These are phyloP conservation scores for Dysphania ambrosioides DNA, from an alignment of 148 eudicot genomes.

Conservation along the genomic window DNA sequence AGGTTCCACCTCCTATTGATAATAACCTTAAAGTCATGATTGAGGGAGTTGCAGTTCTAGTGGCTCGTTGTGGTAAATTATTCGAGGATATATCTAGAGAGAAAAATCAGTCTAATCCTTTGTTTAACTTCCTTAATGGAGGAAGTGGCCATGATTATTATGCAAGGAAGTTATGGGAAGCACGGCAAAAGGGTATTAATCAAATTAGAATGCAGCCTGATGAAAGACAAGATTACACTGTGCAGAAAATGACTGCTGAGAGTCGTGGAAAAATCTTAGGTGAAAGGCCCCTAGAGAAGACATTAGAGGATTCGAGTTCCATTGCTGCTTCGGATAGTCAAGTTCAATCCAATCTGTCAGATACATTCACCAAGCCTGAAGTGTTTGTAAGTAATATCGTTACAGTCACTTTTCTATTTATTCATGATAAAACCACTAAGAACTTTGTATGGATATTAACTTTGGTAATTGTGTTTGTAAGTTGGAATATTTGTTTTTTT, in stretches of 20 bases:
- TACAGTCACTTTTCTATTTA: background rate
- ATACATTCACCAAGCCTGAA: slow-evolving; percentile 77
- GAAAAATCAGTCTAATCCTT: slow-evolving; percentile 73
- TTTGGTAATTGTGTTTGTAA: background rate
- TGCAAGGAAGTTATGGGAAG: slow-evolving; percentile 89
- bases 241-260: slow-evolving; percentile 80
- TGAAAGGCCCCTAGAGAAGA: slow-evolving; percentile 74
- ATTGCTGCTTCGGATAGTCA: slow-evolving; percentile 28
- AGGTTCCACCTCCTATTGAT: slow-evolving; percentile 74
- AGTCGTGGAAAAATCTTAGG: slow-evolving; percentile 83
- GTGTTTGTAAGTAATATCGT: slow-evolving; percentile 60
- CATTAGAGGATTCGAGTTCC: slow-evolving; percentile 39
- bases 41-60: slow-evolving; percentile 88
- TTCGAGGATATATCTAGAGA: slow-evolving; percentile 89
- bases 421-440: background rate
- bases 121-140: slow-evolving; percentile 79
- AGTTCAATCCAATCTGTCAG: slow-evolving; percentile 57
- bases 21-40: slow-evolving; percentile 66
- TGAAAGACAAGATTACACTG: slow-evolving; percentile 36
- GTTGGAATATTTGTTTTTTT: slow-evolving; percentile 8
- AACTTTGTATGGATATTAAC: background rate
- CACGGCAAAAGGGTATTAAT: slow-evolving; percentile 60
- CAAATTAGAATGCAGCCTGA: slow-evolving; percentile 40
- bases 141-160: slow-evolving; percentile 83
- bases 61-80: slow-evolving; percentile 85